phyloP scores from a whole-genome alignment of 2,329 filamentous ascomycete species.

The Aspergillus sojae region DNA sequence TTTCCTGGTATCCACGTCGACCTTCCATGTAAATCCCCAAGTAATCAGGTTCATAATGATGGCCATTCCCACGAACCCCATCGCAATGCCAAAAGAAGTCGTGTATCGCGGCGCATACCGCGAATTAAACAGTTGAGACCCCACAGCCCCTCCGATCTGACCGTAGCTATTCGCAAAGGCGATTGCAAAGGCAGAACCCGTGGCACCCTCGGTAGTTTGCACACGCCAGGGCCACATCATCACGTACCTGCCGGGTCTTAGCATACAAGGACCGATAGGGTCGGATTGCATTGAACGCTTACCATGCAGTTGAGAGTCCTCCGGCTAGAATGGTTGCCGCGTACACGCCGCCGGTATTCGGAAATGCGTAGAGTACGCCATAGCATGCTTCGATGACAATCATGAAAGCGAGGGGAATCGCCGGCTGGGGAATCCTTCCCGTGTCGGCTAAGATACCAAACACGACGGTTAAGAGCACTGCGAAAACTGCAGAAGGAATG shows the following conservation, averaged over 20 bases:
- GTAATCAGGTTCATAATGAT: constrained; percentile 20
- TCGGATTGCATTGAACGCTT: neutral
- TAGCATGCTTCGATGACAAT: constrained; percentile 11
- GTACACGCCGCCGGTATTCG: constrained; percentile 10
- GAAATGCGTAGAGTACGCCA: constrained; percentile 10
- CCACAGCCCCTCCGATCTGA: constrained; percentile 23
- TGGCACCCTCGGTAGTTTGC: constrained; percentile 13
- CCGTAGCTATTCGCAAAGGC: constrained; percentile 25
- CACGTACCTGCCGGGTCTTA: neutral
- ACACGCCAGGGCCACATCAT: constrained; percentile 19
- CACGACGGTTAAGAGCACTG: neutral
- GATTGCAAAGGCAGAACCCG: constrained; percentile 18
- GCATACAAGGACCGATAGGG: too few species aligned
- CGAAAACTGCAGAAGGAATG: constrained; percentile 6
- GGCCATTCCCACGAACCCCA: constrained; percentile 19
- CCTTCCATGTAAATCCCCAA: constrained; percentile 14
- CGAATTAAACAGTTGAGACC: constrained; percentile 22
- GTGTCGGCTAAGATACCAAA: constrained; percentile 7
- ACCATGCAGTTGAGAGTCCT: neutral
- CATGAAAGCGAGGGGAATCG: constrained; percentile 5
- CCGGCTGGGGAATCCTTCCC: constrained; percentile 4
- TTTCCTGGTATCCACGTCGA: constrained; percentile 16
- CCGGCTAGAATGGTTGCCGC: neutral
- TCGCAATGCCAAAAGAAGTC: constrained; percentile 19
- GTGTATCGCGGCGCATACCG: constrained; percentile 21